Conservation (phyloP, 1,284 basidiomycete species). For the Apiotrichum veenhuisii region DNA sequence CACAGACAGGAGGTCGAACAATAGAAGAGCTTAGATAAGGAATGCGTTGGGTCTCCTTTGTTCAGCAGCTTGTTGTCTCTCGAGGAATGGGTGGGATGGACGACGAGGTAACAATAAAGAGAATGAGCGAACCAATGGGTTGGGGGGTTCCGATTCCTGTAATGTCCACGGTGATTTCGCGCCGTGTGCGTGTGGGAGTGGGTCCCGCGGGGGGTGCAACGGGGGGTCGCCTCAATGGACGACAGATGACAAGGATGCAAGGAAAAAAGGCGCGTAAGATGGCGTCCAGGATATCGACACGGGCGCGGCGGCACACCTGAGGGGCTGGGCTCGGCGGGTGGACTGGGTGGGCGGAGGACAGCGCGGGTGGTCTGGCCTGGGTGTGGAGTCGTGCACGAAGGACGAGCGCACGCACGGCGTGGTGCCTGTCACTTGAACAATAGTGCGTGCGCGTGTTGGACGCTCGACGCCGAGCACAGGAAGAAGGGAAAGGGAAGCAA, state of each 20-base stretch:
- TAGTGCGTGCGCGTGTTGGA: not conserved
- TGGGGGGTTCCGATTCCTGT: not conserved
- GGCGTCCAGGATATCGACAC: not conserved
- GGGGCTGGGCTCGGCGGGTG: too few species aligned
- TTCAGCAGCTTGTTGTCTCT: not conserved
- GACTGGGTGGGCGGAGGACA: too few species aligned
- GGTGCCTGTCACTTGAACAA: not conserved
- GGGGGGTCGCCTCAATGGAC: too few species aligned
- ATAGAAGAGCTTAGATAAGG: not conserved
- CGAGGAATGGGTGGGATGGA: not conserved
- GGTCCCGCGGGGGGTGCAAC: not conserved
- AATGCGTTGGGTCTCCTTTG: not conserved
- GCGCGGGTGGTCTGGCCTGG: too few species aligned
- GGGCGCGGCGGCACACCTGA: too few species aligned
- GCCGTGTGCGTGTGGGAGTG: not conserved
- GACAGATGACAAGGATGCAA: too few species aligned
- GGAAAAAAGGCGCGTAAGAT: too few species aligned
- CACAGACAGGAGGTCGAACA: not conserved
- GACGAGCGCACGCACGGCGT: not conserved
- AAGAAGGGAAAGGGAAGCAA: not conserved
- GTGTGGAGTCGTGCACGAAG: too few species aligned
- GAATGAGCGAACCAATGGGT: not conserved
- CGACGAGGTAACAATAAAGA: not conserved
- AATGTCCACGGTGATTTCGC: not conserved
- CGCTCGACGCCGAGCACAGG: not conserved